These are phyloP conservation scores for Nidularia sp. DNA, from an alignment of 768 basidiomycete genomes.

Conservation along the genomic window DNA sequence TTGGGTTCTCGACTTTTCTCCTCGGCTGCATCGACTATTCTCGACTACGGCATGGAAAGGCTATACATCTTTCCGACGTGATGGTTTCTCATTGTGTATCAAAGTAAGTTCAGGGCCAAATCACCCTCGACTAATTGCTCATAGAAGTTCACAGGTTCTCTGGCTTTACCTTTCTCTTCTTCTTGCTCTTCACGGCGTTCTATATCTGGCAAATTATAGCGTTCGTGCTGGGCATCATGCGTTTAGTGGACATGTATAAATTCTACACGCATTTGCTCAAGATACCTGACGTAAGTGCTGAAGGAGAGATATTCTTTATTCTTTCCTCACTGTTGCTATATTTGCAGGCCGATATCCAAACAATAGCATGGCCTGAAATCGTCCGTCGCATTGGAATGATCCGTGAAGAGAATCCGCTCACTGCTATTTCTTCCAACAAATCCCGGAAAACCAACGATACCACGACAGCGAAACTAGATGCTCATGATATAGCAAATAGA, in stretches of 20 bases:
- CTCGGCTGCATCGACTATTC: slow-evolving; percentile 94
- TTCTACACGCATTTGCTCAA: slow-evolving; percentile 94
- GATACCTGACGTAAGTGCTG: slow-evolving; percentile 80
- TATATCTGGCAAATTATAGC: slow-evolving; percentile 85
- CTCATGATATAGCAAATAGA: slow-evolving; percentile 96
- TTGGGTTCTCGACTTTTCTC: slow-evolving; percentile 96
- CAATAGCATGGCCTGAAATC: slow-evolving; percentile 94
- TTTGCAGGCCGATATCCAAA: slow-evolving; percentile 89
- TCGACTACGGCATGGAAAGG: slow-evolving; percentile 61
- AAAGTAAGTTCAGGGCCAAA: slow-evolving; percentile 44
- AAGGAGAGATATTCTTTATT: slow-evolving; percentile 1
- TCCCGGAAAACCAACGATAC: slow-evolving; percentile 52
- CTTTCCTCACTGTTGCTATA: slow-evolving; percentile 4
- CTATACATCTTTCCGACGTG: slow-evolving; percentile 72
- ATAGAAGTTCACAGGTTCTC: slow-evolving; percentile 54
- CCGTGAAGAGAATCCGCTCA: slow-evolving; percentile 89
- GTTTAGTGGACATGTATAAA: slow-evolving; percentile 90
- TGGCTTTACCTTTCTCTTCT: slow-evolving; percentile 79
- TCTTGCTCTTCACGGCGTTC: slow-evolving; percentile 80
- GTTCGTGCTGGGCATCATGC: slow-evolving; percentile 70
- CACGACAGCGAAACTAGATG: slow-evolving; percentile 85
- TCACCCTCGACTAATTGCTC: not conserved
- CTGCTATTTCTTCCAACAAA: slow-evolving; percentile 70
- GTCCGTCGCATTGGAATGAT: slow-evolving; percentile 88
- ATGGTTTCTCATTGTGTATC: slow-evolving; percentile 82